Evolutionary conservation across 371 early-diverging fungal genomes (phyloP), one percentile per base, ranked within the genome.

Genomic region (Zopfochytrium polystomum): DNA sequence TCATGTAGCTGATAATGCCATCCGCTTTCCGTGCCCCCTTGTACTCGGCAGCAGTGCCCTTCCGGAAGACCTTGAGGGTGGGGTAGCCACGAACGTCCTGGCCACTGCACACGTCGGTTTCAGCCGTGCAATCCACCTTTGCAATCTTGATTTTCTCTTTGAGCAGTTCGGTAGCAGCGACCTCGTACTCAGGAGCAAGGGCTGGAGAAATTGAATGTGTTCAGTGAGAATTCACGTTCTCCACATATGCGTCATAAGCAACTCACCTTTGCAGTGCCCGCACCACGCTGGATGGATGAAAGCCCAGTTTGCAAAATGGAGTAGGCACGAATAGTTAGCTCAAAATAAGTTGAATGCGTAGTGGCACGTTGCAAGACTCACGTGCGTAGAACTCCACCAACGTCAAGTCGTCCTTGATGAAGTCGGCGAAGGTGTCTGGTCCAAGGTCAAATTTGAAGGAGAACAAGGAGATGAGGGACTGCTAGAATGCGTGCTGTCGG

Each of bases 381-480:
- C 89, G 94, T 4, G 94, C 95, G 74, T 85, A 95, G 81, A 94
- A 95, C 80, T 95, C 92, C 56, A 96, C 89, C 55, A 96, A 84
- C 60, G 90, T 82, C 57, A 94, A 63, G 18, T 84, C 76, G 73
- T 90, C 80, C 42, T 82, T 64, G 51, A 90, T 80, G 58, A 79
- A 76, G 22, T 67, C 61, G 38, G 78, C 68, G 75, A 91, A 95
- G 70, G 67, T 87, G 62, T 74, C 76, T 71, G 52, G 11, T 18
- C 5, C 6, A 11, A 38, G 55, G 20, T 44, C 9, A 47, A 47
- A 27, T n/a, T 9, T 15, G 9, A 33, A 26, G 25, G 20, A 32
- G 32, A 27, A 31, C 60, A 22, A 52, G 29, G 51, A 7, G 32
- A 32, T 25, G 34, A 6, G 22, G 30, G 30, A 27, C 49, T 31